Evolutionary conservation across 768 basidiomycete species (phyloP), one percentile per base, ranked within the genome.

Genomic region (Pleurotus eryngii): DNA sequence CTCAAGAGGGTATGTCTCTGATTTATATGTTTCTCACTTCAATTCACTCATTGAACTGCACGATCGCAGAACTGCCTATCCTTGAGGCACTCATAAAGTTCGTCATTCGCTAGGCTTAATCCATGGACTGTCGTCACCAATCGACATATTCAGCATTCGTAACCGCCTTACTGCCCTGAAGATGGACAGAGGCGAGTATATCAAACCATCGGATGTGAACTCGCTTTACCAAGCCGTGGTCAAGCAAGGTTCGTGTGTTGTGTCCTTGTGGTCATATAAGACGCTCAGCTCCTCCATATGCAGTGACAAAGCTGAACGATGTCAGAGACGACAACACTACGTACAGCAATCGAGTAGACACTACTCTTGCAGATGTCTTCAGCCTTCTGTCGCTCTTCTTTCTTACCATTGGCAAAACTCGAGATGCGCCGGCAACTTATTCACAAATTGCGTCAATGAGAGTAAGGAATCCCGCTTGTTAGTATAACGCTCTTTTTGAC

Each of bases 401-500:
- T 78, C 86, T 99, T 64, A 97, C 95, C 38, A 95, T 99, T 60
- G 97, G 97, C 43, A 95, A 95, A 76, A 95, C 92, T 40, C 85
- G 87, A 62, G 95, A 98, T 71, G 88, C 89, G 8, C 95, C 96
- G 0, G 96, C 95, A 22, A 93, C 90, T 0, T 99, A 97, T 71
- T 93, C 92, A 61, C 97, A 98, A 66, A 86, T 98, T 61, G 93
- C 94, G 39, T 94, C 89, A 59, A 97, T 99, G 89, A 78, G 90
- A 73, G 95, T 98, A 66, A 82, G 94, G 87, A 53, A 57, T 45
- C 53, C 42, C 54, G 58, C 30, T 43, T 53, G 56, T 50, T 53
- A 46, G 55, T 60, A 8, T 24, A 24, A 18, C 27, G 5, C 18
- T 5, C 38, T 51, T 40, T 22, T 37, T 6, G 15, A 22, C 12